Evolutionary conservation across 1,284 basidiomycete species (phyloP).

Genomic region (Cutaneotrichosporon spelunceum): DNA sequence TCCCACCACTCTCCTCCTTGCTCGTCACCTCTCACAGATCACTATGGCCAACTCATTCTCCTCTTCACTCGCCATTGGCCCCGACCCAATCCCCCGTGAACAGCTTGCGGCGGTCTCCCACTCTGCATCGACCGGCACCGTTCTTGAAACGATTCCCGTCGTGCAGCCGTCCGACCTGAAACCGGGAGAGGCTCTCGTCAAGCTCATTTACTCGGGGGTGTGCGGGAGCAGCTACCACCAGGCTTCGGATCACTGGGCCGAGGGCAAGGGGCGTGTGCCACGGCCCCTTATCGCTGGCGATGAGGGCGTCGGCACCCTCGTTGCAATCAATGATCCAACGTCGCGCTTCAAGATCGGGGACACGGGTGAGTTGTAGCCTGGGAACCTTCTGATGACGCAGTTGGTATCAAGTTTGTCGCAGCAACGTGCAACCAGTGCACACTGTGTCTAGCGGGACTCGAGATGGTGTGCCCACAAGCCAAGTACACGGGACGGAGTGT

Average conservation of each 20-base stretch:
- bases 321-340: constrained; percentile 72
- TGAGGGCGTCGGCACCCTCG: constrained; percentile 56
- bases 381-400: constrained; percentile 61
- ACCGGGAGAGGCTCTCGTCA: constrained; percentile 15
- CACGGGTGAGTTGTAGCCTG: constrained; percentile 27
- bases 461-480: constrained; percentile 60
- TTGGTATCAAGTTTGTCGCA: constrained; percentile 76
- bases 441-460: constrained; percentile 66
- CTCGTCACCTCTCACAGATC: background rate
- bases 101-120: background rate
- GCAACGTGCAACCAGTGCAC: constrained; percentile 69
- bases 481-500: constrained; percentile 65
- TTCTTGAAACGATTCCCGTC: background rate
- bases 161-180: background rate
- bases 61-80: background rate
- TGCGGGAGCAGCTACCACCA: constrained; percentile 7
- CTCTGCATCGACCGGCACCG: background rate
- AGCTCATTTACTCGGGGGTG: constrained; percentile 57
- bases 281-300: constrained; percentile 72
- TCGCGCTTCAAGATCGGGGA: constrained; percentile 30
- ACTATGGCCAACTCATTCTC: background rate
- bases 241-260: constrained; percentile 8
- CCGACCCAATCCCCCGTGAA: background rate
- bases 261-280: constrained; percentile 10
- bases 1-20: no score